Evolutionary conservation across 805 yeast genomes (phyloP), one percentile per base, ranked within the genome.

Genomic region (Kodamaea nitidulidarum): DNA sequence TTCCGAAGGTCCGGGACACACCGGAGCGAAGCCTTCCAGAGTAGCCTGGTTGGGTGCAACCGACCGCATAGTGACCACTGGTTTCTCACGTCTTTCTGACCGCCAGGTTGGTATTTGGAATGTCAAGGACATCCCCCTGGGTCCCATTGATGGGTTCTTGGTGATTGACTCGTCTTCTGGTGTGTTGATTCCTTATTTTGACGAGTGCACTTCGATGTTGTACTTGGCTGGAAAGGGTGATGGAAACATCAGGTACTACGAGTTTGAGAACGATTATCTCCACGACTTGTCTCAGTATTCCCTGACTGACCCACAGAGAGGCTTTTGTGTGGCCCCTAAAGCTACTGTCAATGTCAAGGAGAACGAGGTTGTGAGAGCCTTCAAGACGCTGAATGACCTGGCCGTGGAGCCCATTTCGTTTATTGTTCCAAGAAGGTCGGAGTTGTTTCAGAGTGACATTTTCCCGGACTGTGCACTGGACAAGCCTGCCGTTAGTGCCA

Each of bases 161-260:
- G 78, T 81, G 29, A 75, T 93, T 35, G 98, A 95, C 58, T 77
- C 95, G 16, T 83, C 95, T 4, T 84, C 97, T 2, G 98, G 99
- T 52, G 85, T 93, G 30, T 68, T 90, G 60, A 84, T 93, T 76
- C 98, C 98, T 20, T 77, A 84, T 53, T 93, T 67, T 57, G 99
- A 93, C 58, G 84, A 78, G 18, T 75, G 84, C 25, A 88, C 85
- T 32, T 78, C 81, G 40, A 78, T 90, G 42, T 71, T 93, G 43
- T 93, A 84, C 56, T 68, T 93, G 45, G 98, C 95, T 22, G 99
- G 98, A 51, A 91, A 93, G 63, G 97, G 97, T 61, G 98, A 93
- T 61, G 98, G 98, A 52, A 93, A 91, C 60, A 87, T 93, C 54
- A 85, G 96, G 55, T 91, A 91, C 65, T 93, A 70, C 57, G 98